Base-by-base conservation (phyloP, 2,329 filamentous ascomycete species). In the Aspergillus fumigatus region DNA sequence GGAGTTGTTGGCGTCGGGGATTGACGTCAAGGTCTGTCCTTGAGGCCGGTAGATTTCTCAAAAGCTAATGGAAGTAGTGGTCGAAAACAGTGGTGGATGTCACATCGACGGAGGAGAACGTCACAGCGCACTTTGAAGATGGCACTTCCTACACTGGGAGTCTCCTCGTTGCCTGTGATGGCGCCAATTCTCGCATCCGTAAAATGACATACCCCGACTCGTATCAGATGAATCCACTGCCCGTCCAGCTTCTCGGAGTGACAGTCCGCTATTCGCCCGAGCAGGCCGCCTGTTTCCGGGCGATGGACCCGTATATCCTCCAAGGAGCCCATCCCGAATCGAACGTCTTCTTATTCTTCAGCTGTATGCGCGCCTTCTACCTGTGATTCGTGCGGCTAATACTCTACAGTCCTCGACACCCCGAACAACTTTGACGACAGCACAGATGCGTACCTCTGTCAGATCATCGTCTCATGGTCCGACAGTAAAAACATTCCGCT, bases 381-480 rank as follows among this genome's bases (percentile, higher is more conserved):
- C 14, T 3, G 14, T n/a, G 9, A 1, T 47, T n/a, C 19, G 1
- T 7, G n/a, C 10, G 14, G 2, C n/a, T 21, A 10, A 54, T 7
- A 19, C 14, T 38, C 19, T 45, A 5, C 53, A 82, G 77, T 82
- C 19, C 75, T 84, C 3, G 77, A 82, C 49, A 77, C 77, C 0
- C 80, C 82, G 0, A 72, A 72, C 8, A 81, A 80, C 54, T 70
- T 70, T 6, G 56, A 68, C 3, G 59, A 68, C 11, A 67, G 67
- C 47, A 60, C 62, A 4, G 71, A 75, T 43, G 68, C 67, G 1
- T 82, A 80, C 58, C 72, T 70, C 11, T 77, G 75, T 57, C 81
- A 84, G 64, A 71, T 84, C 11, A 76, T 81, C 35, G 62, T 81
- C 14, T 82, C 81, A 1, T 85, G 82, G 82, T 75, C 79, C 1